A percentile compares a stretch with the other conserved stretches of the same genome.
These are phyloP conservation scores for Xylaria cubensis DNA, from an alignment of 495 filamentous ascomycete species.

Conservation along the genomic window DNA sequence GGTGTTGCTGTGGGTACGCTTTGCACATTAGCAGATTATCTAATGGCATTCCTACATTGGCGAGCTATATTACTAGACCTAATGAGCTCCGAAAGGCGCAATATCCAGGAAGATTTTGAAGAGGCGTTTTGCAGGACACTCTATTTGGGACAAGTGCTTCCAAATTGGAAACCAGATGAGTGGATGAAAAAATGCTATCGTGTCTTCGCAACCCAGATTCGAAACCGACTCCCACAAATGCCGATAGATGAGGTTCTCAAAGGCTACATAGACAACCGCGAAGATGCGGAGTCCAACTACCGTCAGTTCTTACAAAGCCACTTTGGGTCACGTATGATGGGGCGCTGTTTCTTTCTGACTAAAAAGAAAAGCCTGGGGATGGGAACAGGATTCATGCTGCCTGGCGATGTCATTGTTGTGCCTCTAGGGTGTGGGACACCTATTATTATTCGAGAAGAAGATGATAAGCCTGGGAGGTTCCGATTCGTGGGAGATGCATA, in stretches of 20 bases:
- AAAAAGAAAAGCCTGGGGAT: background rate
- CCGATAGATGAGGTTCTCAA: background rate
- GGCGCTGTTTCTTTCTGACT: constrained; percentile 12
- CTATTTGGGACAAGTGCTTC: background rate
- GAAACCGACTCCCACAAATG: background rate
- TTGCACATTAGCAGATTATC: background rate
- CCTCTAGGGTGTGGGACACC: background rate
- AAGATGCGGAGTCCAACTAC: constrained; percentile 14
- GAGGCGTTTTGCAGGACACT: background rate
- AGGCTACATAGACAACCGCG: background rate
- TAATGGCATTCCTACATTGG: constrained; percentile 4
- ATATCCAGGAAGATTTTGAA: background rate
- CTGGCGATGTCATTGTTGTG: background rate
- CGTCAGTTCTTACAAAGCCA: constrained; percentile 11
- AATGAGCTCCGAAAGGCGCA: no score
- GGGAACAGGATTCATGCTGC: constrained; percentile 11
- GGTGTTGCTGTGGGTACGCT: background rate
- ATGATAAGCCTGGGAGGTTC: background rate
- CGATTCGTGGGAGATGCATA: background rate
- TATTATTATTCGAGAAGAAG: background rate
- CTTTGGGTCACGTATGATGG: constrained; percentile 8
- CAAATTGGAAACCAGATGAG: background rate
- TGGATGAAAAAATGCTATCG: background rate
- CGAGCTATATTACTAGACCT: background rate
- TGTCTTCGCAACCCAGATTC: background rate